Evolutionary conservation across 2,329 filamentous ascomycete species (phyloP), one percentile per base, ranked within the genome.

Genomic region (Zasmidium angulare): DNA sequence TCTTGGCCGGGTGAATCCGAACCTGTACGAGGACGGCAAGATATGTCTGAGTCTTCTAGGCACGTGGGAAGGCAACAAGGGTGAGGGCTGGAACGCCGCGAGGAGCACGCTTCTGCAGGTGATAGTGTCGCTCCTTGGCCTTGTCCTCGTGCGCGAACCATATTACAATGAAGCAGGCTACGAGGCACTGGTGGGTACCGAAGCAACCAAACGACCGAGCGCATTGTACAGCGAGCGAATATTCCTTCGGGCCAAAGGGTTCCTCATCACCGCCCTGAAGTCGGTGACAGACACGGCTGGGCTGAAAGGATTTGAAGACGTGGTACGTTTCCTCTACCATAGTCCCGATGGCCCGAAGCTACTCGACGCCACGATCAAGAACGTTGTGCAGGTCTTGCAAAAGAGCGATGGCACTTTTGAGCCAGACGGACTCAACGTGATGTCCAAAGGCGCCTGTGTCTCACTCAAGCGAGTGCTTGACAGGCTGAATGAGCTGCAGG

Each of bases 161-260:
- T 87, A 85, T 68, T 87, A 84, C 74, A 87, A 87, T 66, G 85
- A 87, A 73, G 84, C 85, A 11, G 84, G 85, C 23, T 87, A 83
- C 63, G 84, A 86, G 81, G 56, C 78, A 75, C 50, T 77, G 2
- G 64, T 61, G 1, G 71, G 69, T 4, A 57, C 64, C 10, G 69
- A 71, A 50, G 55, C 55, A 6, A 67, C 62, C 47, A 71, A 67
- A 54, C 52, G 63, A 17, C 60, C 68, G 7, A 69, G 68, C 23
- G 68, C 65, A 12, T 56, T 73, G 2, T 72, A 71, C 53, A 74
- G 59, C 53, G 70, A 72, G 60, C 64, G 66, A 22, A 64, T 64
- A 12, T 68, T 63, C 56, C 50, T 71, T 26, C 63, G 64, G 40
- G 63, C 66, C 3, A 64, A 63, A 21, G 59, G 57, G 22, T 69